Evolutionary conservation across 352 stramenopile species (phyloP).

Genomic region (Globisporangium polare): DNA sequence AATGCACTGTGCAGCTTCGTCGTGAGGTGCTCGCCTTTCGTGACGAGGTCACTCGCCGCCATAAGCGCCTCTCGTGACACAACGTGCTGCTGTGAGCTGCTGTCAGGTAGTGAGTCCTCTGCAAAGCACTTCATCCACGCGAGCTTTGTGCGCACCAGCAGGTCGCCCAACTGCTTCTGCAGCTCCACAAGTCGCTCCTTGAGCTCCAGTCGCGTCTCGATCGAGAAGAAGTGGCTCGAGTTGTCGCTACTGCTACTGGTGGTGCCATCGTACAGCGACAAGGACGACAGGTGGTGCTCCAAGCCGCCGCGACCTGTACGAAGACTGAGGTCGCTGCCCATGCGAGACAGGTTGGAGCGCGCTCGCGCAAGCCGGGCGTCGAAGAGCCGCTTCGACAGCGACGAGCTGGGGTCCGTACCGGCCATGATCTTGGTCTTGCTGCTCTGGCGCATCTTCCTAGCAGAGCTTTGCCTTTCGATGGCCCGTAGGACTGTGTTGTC

Average conservation of each 20-base stretch:
- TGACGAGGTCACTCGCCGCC: slow-evolving; percentile 32
- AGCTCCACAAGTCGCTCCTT: slow-evolving; percentile 35
- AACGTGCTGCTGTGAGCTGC: neutral
- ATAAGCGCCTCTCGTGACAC: neutral
- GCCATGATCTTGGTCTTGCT: slow-evolving; percentile 11
- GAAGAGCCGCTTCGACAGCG: slow-evolving; percentile 2
- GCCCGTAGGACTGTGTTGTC: neutral
- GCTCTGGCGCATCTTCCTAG: slow-evolving; percentile 1
- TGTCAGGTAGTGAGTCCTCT: neutral
- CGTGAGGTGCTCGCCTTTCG: slow-evolving; percentile 36
- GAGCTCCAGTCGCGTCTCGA: slow-evolving; percentile 56
- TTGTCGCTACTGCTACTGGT: slow-evolving; percentile 17
- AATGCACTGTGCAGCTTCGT: slow-evolving; percentile 37
- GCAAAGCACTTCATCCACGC: slow-evolving; percentile 64
- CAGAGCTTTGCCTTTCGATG: slow-evolving; percentile 1
- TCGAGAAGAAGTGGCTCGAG: slow-evolving; percentile 46
- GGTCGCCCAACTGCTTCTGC: slow-evolving; percentile 30
- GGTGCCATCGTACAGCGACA: slow-evolving; percentile 1
- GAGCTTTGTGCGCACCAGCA: slow-evolving; percentile 53
- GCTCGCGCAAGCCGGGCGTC: neutral
- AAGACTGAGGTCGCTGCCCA: neutral
- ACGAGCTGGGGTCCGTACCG: neutral
- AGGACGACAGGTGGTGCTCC: neutral
- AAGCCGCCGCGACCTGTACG: neutral
- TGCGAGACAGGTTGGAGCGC: neutral